phyloP scores from a whole-genome alignment of 306 rosid genomes.

The Quercus suber region DNA sequence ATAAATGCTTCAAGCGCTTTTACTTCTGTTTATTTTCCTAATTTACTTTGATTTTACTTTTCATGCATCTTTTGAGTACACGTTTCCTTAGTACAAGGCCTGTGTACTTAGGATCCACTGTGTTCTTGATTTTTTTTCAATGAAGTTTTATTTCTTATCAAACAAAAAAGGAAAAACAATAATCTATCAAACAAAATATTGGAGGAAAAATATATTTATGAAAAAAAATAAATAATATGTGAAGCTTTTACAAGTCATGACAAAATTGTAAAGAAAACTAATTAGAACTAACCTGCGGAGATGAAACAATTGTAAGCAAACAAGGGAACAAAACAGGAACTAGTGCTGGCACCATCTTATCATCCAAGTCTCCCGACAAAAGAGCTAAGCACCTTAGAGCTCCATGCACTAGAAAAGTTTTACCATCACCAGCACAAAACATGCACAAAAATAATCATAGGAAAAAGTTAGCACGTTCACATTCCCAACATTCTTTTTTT shows the following conservation, averaged over 20 bases:
- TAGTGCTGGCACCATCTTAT: conserved; percentile 69
- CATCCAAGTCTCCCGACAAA: conserved; percentile 85
- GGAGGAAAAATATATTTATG: too few species aligned
- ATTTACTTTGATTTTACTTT: too few species aligned
- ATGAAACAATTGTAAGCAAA: conserved; percentile 74
- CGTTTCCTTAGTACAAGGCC: too few species aligned
- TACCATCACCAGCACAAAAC: conserved; percentile 6
- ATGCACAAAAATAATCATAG: conserved; percentile 1
- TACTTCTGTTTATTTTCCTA: too few species aligned
- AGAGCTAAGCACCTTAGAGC: conserved; percentile 93
- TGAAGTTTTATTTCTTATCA: not conserved
- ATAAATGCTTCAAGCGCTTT: too few species aligned
- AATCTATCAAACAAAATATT: too few species aligned
- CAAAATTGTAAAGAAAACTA: conserved; percentile 8
- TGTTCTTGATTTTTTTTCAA: too few species aligned
- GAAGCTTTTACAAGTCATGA: not conserved
- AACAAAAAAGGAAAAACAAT: too few species aligned
- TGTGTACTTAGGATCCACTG: too few species aligned
- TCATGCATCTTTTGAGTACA: too few species aligned
- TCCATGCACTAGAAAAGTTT: conserved; percentile 66
- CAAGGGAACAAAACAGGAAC: conserved; percentile 79
- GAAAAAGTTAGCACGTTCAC: not conserved
- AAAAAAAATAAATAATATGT: not conserved
- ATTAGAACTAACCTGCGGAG: conserved; percentile 62
- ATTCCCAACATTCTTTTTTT: not conserved